These are phyloP conservation scores for Linaria vulgaris DNA, from an alignment of 257 asterid species.

Conservation along the genomic window DNA sequence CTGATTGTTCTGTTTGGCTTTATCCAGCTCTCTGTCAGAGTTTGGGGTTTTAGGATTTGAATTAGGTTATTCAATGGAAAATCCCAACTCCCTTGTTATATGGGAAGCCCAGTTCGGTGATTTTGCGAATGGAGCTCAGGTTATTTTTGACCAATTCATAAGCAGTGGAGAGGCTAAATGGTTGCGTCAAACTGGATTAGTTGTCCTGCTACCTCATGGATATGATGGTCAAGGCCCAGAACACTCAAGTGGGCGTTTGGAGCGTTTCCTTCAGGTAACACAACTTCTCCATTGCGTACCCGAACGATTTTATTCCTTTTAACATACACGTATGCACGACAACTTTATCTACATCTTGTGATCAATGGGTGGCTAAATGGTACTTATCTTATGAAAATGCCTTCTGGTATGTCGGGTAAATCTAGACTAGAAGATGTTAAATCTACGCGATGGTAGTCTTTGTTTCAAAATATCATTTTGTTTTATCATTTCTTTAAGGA, in stretches of 20 bases:
- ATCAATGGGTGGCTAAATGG: not conserved
- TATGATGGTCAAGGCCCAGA: conserved; percentile 99
- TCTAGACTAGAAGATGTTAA: not conserved
- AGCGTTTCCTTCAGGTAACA: conserved; percentile 86
- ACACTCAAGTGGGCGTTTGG: conserved; percentile 95
- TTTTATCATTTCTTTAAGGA: not conserved
- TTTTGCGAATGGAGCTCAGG: conserved; percentile 92
- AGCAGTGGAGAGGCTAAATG: conserved; percentile 98
- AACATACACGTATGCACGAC: conserved; percentile 1
- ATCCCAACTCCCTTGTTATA: conserved; percentile 83
- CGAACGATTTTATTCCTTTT: conserved; percentile 16
- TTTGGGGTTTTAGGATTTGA: conserved; percentile 94
- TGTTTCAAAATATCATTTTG: no score
- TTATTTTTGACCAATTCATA: conserved; percentile 87
- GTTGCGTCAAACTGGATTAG: conserved; percentile 91
- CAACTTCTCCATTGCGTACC: conserved; percentile 8
- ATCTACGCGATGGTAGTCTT: no score
- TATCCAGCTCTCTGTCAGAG: conserved; percentile 87
- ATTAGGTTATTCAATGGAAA: conserved; percentile 95
- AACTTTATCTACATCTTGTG: not conserved
- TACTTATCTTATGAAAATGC: no score
- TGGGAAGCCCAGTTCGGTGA: conserved; percentile 99
- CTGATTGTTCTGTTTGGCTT: conserved; percentile 17
- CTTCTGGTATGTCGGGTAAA: not conserved
- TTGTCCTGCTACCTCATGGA: conserved; percentile 88